Base-by-base conservation (phyloP, 2,329 filamentous ascomycete species). In the Elsinoe fawcettii region DNA sequence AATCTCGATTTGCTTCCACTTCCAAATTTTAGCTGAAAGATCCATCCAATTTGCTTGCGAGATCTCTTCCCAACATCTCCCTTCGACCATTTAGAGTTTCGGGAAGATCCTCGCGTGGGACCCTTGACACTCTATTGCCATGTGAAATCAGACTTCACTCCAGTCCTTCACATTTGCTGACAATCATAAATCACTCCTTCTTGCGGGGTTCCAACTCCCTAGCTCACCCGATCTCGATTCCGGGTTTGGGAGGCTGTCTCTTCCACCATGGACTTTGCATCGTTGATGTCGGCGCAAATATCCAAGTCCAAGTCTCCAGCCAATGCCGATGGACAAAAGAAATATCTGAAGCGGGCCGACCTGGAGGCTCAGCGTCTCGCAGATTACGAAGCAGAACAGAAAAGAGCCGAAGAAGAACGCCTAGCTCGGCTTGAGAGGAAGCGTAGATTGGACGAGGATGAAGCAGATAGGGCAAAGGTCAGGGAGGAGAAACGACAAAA, bases 241-340 rank as follows among this genome's bases (percentile, higher is more conserved):
- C n/a, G n/a, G n/a, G n/a, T n/a, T n/a, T n/a, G n/a, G n/a, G n/a
- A n/a, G n/a, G n/a, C n/a, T n/a, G n/a, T n/a, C n/a, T n/a, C n/a
- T n/a, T n/a, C 16, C 68, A 77, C 60, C 63, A 99, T 99, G 93
- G 91, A 99, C 73, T 99, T 99, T 76, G 90, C 90, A 60, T 83
- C 90, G 34, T 77, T 99, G 49, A 95, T 99, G 89, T 84, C 88
- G 66, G 87, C 90, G 69, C 90, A 96, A 73, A 93, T 99, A 67
- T 83, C 88, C 66, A 95, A 93, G 72, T 79, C 85, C 64, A 89
- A 89, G 71, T 74, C 80, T 56, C 63, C 73, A 41, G 63, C 73
- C 41, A 64, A 74, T 55, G 61, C 72, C 20, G 60, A 68, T 49
- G 53, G 69, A 22, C 60, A 65, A 23, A 85, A 86, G 66, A 96